Percentiles rank a stretch among this genome's conserved stretches.
phyloP scores from a whole-genome alignment of 2,329 filamentous ascomycete species.

The Penicillium sclerotiorum region DNA sequence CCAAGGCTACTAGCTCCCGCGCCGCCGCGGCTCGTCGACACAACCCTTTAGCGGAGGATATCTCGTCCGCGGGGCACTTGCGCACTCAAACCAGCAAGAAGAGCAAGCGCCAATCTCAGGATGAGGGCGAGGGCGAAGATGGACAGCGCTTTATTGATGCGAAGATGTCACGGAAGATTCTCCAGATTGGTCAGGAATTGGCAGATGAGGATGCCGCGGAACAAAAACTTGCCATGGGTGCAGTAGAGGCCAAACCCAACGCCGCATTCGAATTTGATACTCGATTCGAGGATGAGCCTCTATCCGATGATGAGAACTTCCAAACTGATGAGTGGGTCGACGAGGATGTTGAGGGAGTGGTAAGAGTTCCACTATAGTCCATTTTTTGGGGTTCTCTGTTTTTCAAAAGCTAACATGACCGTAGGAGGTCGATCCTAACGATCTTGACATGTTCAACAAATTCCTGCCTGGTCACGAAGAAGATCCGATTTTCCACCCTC shows the following conservation, averaged over 20 bases:
- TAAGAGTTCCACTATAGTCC: too few relatives aligned
- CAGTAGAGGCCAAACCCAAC: constrained; percentile 54
- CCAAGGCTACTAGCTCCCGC: constrained; percentile 69
- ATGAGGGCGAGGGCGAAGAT: constrained; percentile 58
- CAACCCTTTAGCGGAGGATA: constrained; percentile 88
- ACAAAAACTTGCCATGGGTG: constrained; percentile 35
- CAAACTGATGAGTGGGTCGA: constrained; percentile 71
- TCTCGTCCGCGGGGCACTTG: constrained; percentile 69
- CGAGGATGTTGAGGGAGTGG: constrained; percentile 59
- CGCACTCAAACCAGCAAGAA: constrained; percentile 74
- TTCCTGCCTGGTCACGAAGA: constrained; percentile 76
- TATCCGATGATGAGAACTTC: constrained; percentile 57
- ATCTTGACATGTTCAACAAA: constrained; percentile 86
- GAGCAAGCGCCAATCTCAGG: constrained; percentile 63
- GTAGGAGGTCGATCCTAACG: constrained; percentile 81
- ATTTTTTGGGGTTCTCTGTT: too few relatives aligned
- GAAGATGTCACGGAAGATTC: constrained; percentile 83
- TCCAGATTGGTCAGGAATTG: constrained; percentile 86
- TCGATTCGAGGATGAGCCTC: constrained; percentile 63
- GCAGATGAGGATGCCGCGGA: constrained; percentile 75
- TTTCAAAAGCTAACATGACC: constrained; percentile 15
- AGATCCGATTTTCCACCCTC: constrained; percentile 70
- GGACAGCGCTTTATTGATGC: constrained; percentile 79
- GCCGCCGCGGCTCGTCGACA: constrained; percentile 67
- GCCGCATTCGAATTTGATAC: constrained; percentile 78